These are phyloP conservation scores for Podospora pseudopauciseta DNA, from an alignment of 495 filamentous ascomycete genomes.

Conservation along the genomic window DNA sequence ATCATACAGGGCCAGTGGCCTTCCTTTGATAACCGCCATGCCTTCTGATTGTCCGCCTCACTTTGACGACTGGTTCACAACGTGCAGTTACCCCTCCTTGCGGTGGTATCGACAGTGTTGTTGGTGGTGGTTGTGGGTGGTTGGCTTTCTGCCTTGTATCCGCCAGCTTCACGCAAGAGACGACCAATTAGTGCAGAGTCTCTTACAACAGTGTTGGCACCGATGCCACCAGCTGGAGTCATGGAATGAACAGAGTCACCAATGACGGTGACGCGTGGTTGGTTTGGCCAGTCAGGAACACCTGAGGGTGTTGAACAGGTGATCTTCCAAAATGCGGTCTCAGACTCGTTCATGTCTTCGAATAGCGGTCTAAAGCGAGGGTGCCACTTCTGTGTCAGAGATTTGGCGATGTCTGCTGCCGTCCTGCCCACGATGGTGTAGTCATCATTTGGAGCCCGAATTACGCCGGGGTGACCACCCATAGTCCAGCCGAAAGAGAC, in stretches of 20 bases:
- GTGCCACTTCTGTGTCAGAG: conserved; percentile 47
- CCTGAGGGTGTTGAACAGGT: conserved; percentile 51
- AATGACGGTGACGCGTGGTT: conserved; percentile 55
- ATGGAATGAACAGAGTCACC: conserved; percentile 60
- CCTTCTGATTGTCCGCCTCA: no score
- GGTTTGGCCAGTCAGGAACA: conserved; percentile 49
- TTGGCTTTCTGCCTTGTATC: conserved; percentile 34
- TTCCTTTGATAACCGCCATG: no score
- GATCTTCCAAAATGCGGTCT: conserved; percentile 56
- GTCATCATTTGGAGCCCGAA: conserved; percentile 48
- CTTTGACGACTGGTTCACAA: no score
- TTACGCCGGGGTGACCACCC: conserved; percentile 49
- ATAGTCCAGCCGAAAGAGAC: conserved; percentile 55
- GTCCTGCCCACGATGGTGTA: conserved; percentile 46
- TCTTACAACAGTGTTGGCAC: conserved; percentile 55
- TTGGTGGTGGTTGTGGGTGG: no score
- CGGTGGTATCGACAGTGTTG: no score
- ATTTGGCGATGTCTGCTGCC: conserved; percentile 51
- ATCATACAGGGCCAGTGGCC: no score
- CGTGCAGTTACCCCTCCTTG: no score
- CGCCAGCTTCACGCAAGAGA: conserved; percentile 43
- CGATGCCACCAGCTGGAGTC: conserved; percentile 59
- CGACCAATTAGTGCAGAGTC: conserved; percentile 49
- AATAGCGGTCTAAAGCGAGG: conserved; percentile 47
- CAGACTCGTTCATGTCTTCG: conserved; percentile 47